Percentiles rank a stretch among this genome's conserved stretches.
Evolutionary conservation across 352 stramenopile genomes (phyloP).

Genomic region (Elongisporangium undulatum): DNA sequence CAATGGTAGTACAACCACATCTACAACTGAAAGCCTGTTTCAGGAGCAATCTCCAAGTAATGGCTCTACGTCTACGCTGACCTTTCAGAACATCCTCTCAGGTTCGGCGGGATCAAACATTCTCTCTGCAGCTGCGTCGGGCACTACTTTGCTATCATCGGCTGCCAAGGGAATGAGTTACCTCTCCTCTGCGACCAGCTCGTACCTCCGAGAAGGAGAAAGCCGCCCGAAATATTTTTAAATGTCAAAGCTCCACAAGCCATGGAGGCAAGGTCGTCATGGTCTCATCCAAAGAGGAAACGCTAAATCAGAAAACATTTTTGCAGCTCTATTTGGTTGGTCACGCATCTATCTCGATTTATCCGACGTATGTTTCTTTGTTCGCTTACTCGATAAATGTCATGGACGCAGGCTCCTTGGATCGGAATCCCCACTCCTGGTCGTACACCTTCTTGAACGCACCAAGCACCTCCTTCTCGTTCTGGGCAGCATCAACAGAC

Average conservation of each 20-base stretch:
- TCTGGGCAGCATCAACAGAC: slow-evolving; percentile 6
- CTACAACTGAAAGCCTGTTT: slow-evolving; percentile 33
- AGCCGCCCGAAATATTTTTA: slow-evolving; percentile 63
- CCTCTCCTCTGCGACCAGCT: slow-evolving; percentile 69
- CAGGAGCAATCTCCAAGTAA: slow-evolving; percentile 28
- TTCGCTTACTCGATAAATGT: slow-evolving; percentile 37
- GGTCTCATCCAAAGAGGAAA: background rate
- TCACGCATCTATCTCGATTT: too few relatives aligned
- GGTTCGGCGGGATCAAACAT: slow-evolving; percentile 61
- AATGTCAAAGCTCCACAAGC: slow-evolving; percentile 12
- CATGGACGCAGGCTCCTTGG: slow-evolving; percentile 43
- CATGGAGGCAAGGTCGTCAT: slow-evolving; percentile 1
- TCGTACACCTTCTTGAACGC: slow-evolving; percentile 54
- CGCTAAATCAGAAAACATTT: background rate
- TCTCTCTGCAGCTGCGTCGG: slow-evolving; percentile 52
- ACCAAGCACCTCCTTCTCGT: slow-evolving; percentile 19
- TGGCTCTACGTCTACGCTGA: slow-evolving; percentile 29
- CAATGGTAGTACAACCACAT: background rate
- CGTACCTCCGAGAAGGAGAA: slow-evolving; percentile 50
- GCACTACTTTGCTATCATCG: slow-evolving; percentile 58
- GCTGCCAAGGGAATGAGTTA: slow-evolving; percentile 83
- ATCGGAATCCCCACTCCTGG: slow-evolving; percentile 44
- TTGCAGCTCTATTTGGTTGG: slow-evolving; percentile 1
- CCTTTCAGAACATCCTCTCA: slow-evolving; percentile 65
- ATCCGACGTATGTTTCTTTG: too few relatives aligned